Evolutionary conservation across 495 filamentous ascomycete genomes (phyloP).

Genomic region (Tuber microsphaerosporum): DNA sequence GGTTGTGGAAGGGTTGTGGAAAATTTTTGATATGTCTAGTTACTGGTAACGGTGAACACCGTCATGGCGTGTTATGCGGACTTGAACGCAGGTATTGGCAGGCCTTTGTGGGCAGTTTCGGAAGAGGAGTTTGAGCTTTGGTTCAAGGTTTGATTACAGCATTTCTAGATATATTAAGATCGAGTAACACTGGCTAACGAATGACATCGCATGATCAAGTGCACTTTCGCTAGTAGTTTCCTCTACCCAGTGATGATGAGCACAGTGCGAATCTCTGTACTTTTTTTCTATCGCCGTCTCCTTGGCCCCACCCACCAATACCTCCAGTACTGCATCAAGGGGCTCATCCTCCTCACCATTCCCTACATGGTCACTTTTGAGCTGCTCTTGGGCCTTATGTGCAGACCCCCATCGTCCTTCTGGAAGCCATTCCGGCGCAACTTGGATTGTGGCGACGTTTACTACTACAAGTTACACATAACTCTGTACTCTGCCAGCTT

Average conservation of each 20-base stretch:
- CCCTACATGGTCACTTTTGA: background rate
- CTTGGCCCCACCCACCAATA: background rate
- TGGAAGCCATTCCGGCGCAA: background rate
- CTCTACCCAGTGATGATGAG: background rate
- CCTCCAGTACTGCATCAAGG: background rate
- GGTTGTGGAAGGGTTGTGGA: no score
- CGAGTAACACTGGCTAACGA: background rate
- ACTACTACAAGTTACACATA: conserved; percentile 1
- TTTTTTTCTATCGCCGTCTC: conserved; percentile 8
- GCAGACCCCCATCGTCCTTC: background rate
- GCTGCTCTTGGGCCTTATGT: background rate
- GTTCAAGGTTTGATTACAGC: background rate
- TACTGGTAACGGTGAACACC: background rate
- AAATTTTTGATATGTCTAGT: background rate
- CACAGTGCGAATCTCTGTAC: background rate
- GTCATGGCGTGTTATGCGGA: background rate
- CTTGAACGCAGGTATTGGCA: background rate
- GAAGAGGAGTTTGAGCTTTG: background rate
- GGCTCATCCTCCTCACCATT: background rate
- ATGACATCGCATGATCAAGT: background rate
- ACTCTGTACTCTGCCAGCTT: background rate
- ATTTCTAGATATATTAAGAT: no score
- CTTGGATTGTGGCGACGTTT: background rate
- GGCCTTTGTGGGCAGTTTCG: background rate
- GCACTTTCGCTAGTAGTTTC: background rate